phyloP scores from a whole-genome alignment of 2,329 filamentous ascomycete genomes.

The Talaromyces marneffei region DNA sequence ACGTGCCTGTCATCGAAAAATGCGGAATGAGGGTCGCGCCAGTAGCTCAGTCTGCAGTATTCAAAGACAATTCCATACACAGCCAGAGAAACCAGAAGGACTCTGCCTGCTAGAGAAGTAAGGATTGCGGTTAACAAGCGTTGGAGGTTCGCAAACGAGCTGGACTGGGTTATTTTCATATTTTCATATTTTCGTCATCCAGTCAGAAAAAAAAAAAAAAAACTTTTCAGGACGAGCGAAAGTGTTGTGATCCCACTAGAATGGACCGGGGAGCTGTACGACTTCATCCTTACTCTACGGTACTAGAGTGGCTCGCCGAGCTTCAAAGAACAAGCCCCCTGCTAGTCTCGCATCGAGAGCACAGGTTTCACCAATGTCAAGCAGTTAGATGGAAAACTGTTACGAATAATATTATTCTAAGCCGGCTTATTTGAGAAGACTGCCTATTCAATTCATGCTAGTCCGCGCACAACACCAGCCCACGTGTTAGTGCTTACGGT shows the following conservation, averaged over 20 bases:
- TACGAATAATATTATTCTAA: too few relatives aligned
- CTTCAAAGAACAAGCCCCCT: neutral
- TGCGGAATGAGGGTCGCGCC: conserved; percentile 26
- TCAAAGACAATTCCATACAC: conserved; percentile 19
- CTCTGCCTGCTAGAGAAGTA: conserved; percentile 1
- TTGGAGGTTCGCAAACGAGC: neutral
- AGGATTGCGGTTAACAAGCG: neutral
- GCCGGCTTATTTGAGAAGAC: too few relatives aligned
- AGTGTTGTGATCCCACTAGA: too few relatives aligned
- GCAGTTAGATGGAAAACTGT: too few relatives aligned
- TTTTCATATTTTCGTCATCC: neutral
- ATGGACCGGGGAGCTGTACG: neutral
- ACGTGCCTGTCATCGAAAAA: conserved; percentile 23
- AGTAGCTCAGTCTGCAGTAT: conserved; percentile 20
- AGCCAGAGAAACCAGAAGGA: conserved; percentile 8
- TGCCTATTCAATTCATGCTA: too few relatives aligned
- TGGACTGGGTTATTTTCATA: neutral
- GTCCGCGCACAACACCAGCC: too few relatives aligned
- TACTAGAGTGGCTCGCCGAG: neutral
- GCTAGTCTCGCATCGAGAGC: neutral
- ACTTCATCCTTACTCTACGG: neutral
- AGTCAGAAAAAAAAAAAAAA: too few relatives aligned
- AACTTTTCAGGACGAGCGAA: neutral
- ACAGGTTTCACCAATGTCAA: neutral
- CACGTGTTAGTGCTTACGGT: too few relatives aligned